These are phyloP conservation scores for Ganoderma meredithae DNA, from an alignment of 1,284 basidiomycete species.

Conservation along the genomic window DNA sequence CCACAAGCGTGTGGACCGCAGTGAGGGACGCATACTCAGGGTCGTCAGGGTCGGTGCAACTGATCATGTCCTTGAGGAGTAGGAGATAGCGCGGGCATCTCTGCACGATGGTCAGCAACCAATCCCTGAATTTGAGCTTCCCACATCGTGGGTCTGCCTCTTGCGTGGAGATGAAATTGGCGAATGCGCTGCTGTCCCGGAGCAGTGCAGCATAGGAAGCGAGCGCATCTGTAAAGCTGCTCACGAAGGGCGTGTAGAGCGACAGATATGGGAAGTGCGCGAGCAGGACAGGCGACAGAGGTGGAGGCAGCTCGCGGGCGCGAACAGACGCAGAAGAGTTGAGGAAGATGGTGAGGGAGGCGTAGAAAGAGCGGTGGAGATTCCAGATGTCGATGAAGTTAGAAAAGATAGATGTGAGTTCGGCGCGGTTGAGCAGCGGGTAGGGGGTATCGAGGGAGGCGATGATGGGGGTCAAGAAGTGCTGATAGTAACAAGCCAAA, in stretches of 20 bases:
- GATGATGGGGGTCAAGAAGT: conserved; percentile 82
- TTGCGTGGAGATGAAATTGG: conserved; percentile 63
- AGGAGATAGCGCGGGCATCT: conserved; percentile 87
- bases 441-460: conserved; percentile 68
- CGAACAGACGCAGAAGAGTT: conserved; percentile 38
- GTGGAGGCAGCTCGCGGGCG: conserved; percentile 35
- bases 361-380: conserved; percentile 81
- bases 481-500: conserved; percentile 47
- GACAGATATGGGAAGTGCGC: conserved; percentile 63
- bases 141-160: conserved; percentile 74
- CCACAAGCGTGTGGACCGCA: conserved; percentile 69
- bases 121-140: conserved; percentile 79
- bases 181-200: conserved; percentile 61
- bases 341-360: conserved; percentile 61
- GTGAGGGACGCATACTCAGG: conserved; percentile 68
- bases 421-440: conserved; percentile 72
- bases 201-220: conserved; percentile 60
- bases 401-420: conserved; percentile 82
- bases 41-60: conserved; percentile 67
- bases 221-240: conserved; percentile 75
- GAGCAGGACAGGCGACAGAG: conserved; percentile 54
- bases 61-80: conserved; percentile 80
- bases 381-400: conserved; percentile 95
- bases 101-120: conserved; percentile 88
- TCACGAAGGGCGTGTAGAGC: conserved; percentile 84